Evolutionary conservation across 2,329 filamentous ascomycete species (phyloP), one percentile per base, ranked within the genome.

Genomic region (Ophiostoma tasmaniense): DNA sequence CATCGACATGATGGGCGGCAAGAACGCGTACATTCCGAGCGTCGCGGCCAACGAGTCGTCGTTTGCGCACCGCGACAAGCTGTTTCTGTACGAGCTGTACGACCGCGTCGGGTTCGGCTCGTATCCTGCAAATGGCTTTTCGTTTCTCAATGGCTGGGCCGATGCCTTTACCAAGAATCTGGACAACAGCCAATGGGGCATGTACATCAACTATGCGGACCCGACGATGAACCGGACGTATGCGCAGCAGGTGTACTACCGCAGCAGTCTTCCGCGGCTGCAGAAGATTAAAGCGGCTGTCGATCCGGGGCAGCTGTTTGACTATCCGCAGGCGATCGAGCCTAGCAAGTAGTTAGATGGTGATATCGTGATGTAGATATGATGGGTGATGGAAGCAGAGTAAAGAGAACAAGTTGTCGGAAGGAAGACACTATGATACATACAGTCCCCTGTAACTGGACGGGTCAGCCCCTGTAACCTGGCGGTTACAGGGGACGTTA

Each of bases 131-230:
- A 77, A 76, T 66, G 79, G 79, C 13, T 76, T 79, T 33, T 67
- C 71, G 39, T 80, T 80, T 66, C 75, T 82, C 50, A 77, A 82
- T 45, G 78, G 78, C 66, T 79, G 82, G 74, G 79, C 80, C 71
- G 75, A 78, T 67, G 66, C 71, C n/a, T 75, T 77, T 66, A 76
- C 73, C 2, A 70, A 73, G 10, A 73, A 74, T 37, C 71, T 77
- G 25, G 67, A 76, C 14, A 72, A 77, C 45, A 77, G 76, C 1
- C 72, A 76, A 8, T 83, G 82, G 75, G 82, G 81, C 22, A 81
- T 81, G 69, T 86, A 85, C 71, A 76, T 82, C 72, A 85, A 85
- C 77, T 86, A 85, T 67, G 80, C 83, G 3, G 84, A 86, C 73
- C 79, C 83, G 0, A 79, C 76, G 61, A 77, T 84, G 69, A 77